These are phyloP conservation scores for Juncus inflexus DNA, from an alignment of 176 grass and related monocot species.

Conservation along the genomic window DNA sequence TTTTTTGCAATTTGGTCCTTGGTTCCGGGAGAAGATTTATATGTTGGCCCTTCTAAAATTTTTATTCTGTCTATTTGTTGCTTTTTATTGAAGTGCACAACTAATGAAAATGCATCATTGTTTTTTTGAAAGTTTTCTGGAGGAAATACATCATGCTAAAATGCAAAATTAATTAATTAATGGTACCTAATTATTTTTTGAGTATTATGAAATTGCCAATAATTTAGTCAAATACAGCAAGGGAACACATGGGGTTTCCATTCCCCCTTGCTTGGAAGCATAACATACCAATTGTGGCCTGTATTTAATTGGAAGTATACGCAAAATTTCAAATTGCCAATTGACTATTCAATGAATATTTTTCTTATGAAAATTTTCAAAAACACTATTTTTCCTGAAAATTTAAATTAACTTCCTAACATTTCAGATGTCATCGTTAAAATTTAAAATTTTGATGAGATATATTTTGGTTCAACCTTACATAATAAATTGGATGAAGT, in stretches of 20 bases:
- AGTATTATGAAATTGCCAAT: conserved; percentile 3
- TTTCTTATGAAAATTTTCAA: no score
- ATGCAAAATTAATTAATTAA: conserved; percentile 1
- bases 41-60: not conserved
- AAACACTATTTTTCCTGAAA: no score
- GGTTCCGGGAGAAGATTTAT: not conserved
- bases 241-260: not conserved
- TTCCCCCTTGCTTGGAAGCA: conserved; percentile 11
- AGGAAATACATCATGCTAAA: not conserved
- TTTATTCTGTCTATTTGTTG: not conserved
- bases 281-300: conserved; percentile 13
- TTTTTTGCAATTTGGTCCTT: not conserved
- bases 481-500: no score
- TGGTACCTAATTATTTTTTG: conserved; percentile 3
- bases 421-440: no score
- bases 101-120: not conserved
- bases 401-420: no score
- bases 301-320: conserved; percentile 26
- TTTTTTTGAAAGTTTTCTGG: not conserved
- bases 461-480: no score
- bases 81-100: not conserved
- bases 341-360: not conserved
- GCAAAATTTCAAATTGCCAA: conserved; percentile 5
- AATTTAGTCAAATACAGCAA: conserved; percentile 13
- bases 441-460: no score